A percentile compares a stretch with the other conserved stretches of the same genome.
phyloP scores from a whole-genome alignment of 148 eudicot genomes.

The Nyssa sinensis region DNA sequence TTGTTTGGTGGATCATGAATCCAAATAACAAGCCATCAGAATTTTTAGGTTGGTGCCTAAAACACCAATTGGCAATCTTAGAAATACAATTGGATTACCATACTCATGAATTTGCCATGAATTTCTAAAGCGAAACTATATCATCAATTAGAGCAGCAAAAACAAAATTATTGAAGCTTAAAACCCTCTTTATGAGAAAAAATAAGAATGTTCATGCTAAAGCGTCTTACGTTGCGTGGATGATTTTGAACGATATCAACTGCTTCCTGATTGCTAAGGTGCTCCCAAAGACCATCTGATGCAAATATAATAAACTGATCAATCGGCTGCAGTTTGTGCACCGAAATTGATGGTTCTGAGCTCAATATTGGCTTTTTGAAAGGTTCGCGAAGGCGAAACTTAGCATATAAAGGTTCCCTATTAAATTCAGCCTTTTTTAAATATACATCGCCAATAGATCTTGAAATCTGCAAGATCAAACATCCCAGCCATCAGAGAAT shows the following conservation, averaged over 20 bases:
- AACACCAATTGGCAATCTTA: background rate
- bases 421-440: conserved; percentile 38
- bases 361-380: conserved; percentile 33
- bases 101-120: background rate
- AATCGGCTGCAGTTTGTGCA: conserved; percentile 30
- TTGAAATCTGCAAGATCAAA: conserved; percentile 27
- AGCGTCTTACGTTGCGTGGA: conserved; percentile 25
- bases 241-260: conserved; percentile 37
- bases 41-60: background rate
- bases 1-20: background rate
- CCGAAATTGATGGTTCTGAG: conserved; percentile 32
- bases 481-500: background rate
- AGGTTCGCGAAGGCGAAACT: conserved; percentile 36
- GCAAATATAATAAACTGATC: conserved; percentile 41
- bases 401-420: conserved; percentile 31
- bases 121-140: background rate
- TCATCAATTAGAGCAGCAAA: background rate
- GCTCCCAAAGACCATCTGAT: conserved; percentile 45
- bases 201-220: background rate
- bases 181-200: background rate
- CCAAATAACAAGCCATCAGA: background rate
- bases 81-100: background rate
- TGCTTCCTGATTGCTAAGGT: conserved; percentile 38
- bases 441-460: conserved; percentile 40
- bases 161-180: background rate